Evolutionary conservation across 352 stramenopile genomes (phyloP), one percentile per base, ranked within the genome.

Genomic region (Pythium coloratum): DNA sequence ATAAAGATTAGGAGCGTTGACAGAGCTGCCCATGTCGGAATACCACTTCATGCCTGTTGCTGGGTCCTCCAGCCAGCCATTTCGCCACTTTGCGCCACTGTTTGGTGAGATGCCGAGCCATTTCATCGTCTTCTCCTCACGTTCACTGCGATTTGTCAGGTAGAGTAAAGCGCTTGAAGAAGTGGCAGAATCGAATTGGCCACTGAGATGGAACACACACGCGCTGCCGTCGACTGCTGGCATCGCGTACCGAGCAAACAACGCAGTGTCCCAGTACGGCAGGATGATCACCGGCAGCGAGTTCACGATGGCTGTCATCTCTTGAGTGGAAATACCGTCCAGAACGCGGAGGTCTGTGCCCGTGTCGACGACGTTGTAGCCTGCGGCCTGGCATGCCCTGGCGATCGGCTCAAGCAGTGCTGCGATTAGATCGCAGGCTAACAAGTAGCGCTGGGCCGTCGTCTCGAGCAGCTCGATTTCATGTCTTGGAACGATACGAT

Each of bases 261-360:
- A 60, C 4, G 70, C 73, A 26, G 76, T 81, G 55, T 86, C 75
- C 77, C 76, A 80, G 64, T 68, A 83, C 13, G 77, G 77, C 67
- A 82, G 68, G 55, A 86, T 71, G 32, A 83, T n/a, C n/a, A 83
- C 62, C 0, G 78, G 76, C 47, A 86, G 26, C 6, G 76, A 70
- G 20, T 76, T 59, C 3, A 60, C 32, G 18, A 85, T 71, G 16
- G 65, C 57, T 1, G 62, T 61, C 20, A 77, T 67, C 6, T 62
- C 62, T 1, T 76, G 67, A 51, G 64, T 64, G 16, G 30, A 54
- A 1, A 68, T 50, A 4, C 55, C 62, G 20, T 69, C 16, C 13
- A 69, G 44, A 6, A 69, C 38, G 8, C 14, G 55, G 20, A 69
- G 33, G n/a, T 65, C 47, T 8, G n/a, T 32, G 24, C 47, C 32